phyloP scores from a whole-genome alignment of 2,329 filamentous ascomycete species.

The Penicillium sclerotiorum region DNA sequence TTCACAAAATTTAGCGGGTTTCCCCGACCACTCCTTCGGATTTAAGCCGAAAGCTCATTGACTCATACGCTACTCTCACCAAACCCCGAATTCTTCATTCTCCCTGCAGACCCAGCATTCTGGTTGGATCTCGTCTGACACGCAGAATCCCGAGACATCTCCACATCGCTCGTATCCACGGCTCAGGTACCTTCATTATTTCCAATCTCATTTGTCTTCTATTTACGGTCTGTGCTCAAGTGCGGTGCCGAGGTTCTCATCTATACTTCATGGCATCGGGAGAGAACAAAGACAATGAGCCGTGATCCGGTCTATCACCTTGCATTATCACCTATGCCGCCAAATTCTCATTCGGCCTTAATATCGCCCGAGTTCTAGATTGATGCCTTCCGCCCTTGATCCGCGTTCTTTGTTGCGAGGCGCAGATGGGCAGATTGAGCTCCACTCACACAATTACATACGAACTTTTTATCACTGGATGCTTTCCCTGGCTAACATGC shows the following conservation, averaged over 20 bases:
- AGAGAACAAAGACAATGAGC: not conserved
- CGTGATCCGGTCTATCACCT: conserved; percentile 5
- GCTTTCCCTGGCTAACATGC: not conserved
- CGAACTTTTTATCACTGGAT: not conserved
- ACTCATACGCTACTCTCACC: conserved; percentile 12
- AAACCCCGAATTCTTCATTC: conserved; percentile 1
- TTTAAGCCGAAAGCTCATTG: conserved; percentile 8
- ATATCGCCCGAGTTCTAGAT: conserved; percentile 14
- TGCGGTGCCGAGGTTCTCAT: conserved; percentile 11
- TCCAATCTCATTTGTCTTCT: conserved; percentile 7
- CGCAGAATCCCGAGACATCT: conserved; percentile 14
- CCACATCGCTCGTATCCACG: conserved; percentile 1
- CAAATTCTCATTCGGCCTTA: conserved; percentile 11
- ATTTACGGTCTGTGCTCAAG: not conserved
- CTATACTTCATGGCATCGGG: not conserved
- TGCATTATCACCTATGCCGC: not conserved
- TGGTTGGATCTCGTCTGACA: conserved; percentile 10
- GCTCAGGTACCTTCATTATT: not conserved
- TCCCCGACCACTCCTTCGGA: not conserved
- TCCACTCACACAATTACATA: too few relatives aligned
- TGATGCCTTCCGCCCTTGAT: conserved; percentile 4
- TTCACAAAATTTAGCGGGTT: conserved; percentile 5
- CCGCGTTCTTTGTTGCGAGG: too few relatives aligned
- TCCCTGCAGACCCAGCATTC: conserved; percentile 7
- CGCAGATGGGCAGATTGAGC: too few relatives aligned